These are phyloP conservation scores for Malania oleifera DNA, from an alignment of 164 flowering plant species.

Conservation along the genomic window DNA sequence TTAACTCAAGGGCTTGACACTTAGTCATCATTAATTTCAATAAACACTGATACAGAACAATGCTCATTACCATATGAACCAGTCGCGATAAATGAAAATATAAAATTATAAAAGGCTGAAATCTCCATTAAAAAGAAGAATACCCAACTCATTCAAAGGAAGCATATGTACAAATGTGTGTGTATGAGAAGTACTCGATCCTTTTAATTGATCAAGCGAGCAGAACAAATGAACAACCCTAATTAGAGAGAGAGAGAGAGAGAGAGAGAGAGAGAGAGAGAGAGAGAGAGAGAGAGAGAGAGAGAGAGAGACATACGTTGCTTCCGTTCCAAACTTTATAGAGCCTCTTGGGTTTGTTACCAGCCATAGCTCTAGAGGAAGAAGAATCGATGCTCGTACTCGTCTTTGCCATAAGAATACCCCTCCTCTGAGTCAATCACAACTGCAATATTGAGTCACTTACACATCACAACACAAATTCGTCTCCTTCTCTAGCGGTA, in stretches of 20 bases:
- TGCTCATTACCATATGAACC: too few species aligned
- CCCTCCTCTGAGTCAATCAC: neutral
- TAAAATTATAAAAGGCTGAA: too few species aligned
- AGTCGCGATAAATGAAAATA: too few species aligned
- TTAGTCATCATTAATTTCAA: too few species aligned
- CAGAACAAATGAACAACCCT: neutral
- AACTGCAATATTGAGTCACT: neutral
- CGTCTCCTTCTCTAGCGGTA: neutral
- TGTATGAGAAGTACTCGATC: constrained; percentile 2
- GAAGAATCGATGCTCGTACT: constrained; percentile 5
- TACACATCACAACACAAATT: too few species aligned
- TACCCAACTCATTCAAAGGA: too few species aligned
- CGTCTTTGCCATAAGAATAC: neutral
- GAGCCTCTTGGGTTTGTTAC: constrained; percentile 38
- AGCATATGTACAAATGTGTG: too few species aligned
- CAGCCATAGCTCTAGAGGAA: constrained; percentile 20
- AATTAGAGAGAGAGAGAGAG: neutral
- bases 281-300: neutral
- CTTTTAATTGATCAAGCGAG: neutral
- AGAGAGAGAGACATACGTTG: constrained; percentile 41
- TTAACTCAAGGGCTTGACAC: too few species aligned
- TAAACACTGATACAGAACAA: too few species aligned
- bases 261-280: neutral
- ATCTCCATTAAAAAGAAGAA: too few species aligned
- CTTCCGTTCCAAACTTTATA: constrained; percentile 76